A percentile compares a stretch with the other conserved stretches of the same genome.
phyloP scores from a whole-genome alignment of 169 alveolate genomes.

The Plasmodium falciparum region DNA sequence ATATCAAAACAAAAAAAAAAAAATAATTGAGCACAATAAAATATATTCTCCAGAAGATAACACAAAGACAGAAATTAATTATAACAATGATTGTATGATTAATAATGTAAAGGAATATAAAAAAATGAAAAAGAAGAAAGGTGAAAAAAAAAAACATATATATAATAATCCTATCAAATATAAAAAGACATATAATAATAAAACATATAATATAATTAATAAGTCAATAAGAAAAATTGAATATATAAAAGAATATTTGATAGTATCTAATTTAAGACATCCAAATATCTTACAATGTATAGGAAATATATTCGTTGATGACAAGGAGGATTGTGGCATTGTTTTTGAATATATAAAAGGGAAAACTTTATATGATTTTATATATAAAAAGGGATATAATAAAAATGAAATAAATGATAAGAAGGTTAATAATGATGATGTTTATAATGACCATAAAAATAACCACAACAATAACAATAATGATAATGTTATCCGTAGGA shows the following conservation, averaged over 20 bases:
- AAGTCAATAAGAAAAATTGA: constrained; percentile 11
- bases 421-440: too few relatives aligned
- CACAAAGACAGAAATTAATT: not conserved
- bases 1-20: too few relatives aligned
- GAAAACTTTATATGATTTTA: constrained; percentile 5
- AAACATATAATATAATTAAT: not conserved
- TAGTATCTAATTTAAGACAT: constrained; percentile 61
- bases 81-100: not conserved
- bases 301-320: constrained; percentile 22
- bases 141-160: not conserved
- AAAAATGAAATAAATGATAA: too few relatives aligned
- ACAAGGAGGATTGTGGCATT: constrained; percentile 38
- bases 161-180: not conserved
- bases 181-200: not conserved
- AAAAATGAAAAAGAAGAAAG: not conserved
- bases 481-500: too few relatives aligned
- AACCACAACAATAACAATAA: not conserved
- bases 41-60: not conserved
- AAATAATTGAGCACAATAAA: too few relatives aligned
- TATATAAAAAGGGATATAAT: constrained; percentile 13
- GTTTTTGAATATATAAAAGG: constrained; percentile 40
- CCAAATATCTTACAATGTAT: constrained; percentile 39
- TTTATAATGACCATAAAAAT: too few relatives aligned
- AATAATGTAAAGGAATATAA: not conserved
- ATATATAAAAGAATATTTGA: constrained; percentile 29